These are phyloP conservation scores for Solanum etuberosum DNA, from an alignment of 257 asterid genomes.

Conservation along the genomic window DNA sequence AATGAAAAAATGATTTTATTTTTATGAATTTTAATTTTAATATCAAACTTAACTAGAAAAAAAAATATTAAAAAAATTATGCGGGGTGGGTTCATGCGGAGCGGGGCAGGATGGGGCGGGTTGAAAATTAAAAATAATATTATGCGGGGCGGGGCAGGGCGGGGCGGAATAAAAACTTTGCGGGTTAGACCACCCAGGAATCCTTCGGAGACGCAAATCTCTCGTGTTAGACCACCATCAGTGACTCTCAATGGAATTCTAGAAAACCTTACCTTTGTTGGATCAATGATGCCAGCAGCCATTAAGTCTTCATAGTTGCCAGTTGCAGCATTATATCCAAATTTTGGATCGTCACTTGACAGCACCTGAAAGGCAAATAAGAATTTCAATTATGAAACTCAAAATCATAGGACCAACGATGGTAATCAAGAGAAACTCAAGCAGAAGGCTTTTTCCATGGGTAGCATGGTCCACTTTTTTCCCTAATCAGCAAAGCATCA, in stretches of 20 bases:
- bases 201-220: not conserved
- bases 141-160: too few species aligned
- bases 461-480: not conserved
- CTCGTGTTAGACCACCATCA: not conserved
- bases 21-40: too few species aligned
- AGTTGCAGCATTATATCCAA: conserved; percentile 91
- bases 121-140: too few species aligned
- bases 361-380: conserved; percentile 43
- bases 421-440: not conserved
- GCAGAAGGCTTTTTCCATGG: not conserved
- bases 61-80: too few species aligned
- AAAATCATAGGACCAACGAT: not conserved
- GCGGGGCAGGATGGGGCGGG: too few species aligned
- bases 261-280: conserved; percentile 61
- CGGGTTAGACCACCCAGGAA: too few species aligned
- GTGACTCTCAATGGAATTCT: not conserved
- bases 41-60: too few species aligned
- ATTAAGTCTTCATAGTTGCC: conserved; percentile 90
- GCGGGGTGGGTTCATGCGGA: too few species aligned
- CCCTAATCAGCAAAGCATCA: not conserved
- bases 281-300: conserved; percentile 98
- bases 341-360: conserved; percentile 65
- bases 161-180: too few species aligned
- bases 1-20: too few species aligned
- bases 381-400: not conserved